A percentile compares a stretch with the other conserved stretches of the same genome.
These are phyloP conservation scores for Pouteria glomerata DNA, from an alignment of 148 eudicot genomes.

Conservation along the genomic window DNA sequence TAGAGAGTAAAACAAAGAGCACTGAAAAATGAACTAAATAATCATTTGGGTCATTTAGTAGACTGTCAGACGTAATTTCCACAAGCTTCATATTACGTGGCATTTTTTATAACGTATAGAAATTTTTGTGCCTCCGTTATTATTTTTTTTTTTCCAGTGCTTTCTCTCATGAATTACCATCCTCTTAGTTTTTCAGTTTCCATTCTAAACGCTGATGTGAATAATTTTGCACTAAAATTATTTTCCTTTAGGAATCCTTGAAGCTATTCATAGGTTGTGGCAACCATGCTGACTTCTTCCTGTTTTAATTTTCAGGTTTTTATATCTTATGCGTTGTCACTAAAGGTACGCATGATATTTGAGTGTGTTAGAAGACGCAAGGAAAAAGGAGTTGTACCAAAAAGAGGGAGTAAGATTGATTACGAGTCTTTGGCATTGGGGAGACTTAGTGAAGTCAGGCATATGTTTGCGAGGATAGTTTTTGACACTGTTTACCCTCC, in stretches of 20 bases:
- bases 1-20: slow-evolving; percentile 1
- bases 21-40: slow-evolving; percentile 4
- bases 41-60: neutral
- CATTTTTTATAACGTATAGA: neutral
- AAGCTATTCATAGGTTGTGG: too few species aligned
- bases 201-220: too few species aligned
- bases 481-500: slow-evolving; percentile 82
- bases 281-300: neutral
- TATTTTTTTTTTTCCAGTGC: too few species aligned
- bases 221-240: too few species aligned
- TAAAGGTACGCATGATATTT: slow-evolving; percentile 47
- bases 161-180: too few species aligned
- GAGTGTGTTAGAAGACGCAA: slow-evolving; percentile 52
- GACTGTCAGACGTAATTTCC: neutral
- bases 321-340: slow-evolving; percentile 46
- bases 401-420: slow-evolving; percentile 60
- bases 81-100: neutral
- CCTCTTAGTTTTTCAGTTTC: too few species aligned
- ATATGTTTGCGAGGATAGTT: slow-evolving; percentile 73
- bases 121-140: neutral
- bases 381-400: slow-evolving; percentile 42
- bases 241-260: too few species aligned
- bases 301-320: slow-evolving; percentile 48
- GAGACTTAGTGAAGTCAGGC: slow-evolving; percentile 56
- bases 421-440: slow-evolving; percentile 56